Evolutionary conservation across 2,329 filamentous ascomycete species (phyloP).

Genomic region (Aspergillus awamori): DNA sequence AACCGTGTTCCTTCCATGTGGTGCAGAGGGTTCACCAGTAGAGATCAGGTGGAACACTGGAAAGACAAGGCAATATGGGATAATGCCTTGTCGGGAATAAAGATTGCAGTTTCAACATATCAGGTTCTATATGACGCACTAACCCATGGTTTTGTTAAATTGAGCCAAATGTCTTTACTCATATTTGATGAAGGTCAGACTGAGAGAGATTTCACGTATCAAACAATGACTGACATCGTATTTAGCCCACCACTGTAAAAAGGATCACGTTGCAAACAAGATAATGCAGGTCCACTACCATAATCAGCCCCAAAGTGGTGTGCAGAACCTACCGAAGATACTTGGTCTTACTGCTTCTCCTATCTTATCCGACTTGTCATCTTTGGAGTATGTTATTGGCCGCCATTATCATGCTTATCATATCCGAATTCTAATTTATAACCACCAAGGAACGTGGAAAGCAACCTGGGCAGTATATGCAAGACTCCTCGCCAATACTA

Average conservation of each 20-base stretch:
- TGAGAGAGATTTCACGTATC: background rate
- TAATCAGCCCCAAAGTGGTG: background rate
- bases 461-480: constrained; percentile 4
- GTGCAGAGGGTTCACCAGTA: constrained; percentile 6
- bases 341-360: constrained; percentile 13
- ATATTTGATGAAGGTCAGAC: constrained; percentile 16
- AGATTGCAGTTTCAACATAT: constrained; percentile 10
- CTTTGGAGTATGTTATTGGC: constrained; percentile 4
- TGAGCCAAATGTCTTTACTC: constrained; percentile 5
- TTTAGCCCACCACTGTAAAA: constrained; percentile 11
- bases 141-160: constrained; percentile 6
- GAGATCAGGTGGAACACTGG: constrained; percentile 11
- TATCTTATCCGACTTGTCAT: constrained; percentile 3
- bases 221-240: background rate
- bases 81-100: background rate
- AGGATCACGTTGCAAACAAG: constrained; percentile 6
- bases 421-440: background rate
- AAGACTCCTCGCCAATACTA: constrained; percentile 7
- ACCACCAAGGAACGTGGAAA: background rate
- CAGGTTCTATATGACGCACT: constrained; percentile 12
- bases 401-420: background rate
- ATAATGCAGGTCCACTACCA: constrained; percentile 13
- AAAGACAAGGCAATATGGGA: constrained; percentile 2
- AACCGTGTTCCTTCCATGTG: background rate
- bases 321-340: background rate